Base-by-base conservation (phyloP, 176 grass and related monocot species). In the Oryza longistaminata region DNA sequence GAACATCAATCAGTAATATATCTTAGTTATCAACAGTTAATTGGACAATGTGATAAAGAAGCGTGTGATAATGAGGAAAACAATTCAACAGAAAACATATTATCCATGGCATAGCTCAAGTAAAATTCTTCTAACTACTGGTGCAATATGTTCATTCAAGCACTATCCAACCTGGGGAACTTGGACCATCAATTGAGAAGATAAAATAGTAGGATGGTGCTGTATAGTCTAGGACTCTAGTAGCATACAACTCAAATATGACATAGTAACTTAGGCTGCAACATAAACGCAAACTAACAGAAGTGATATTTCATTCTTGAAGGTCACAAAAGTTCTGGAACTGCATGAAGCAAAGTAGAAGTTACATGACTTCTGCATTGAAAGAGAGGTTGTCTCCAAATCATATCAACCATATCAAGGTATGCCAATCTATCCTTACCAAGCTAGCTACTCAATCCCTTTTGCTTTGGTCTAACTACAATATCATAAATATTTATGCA, bases 1-100 rank as follows among this genome's bases (percentile, higher is more conserved):
- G 31, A 71, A 64, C 42, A 81, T 35, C 66, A 72, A 90, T 48
- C 17, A 62, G 22, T 65, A 27, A 49, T 52, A 66, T 53, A 90
- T 85, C n/a, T 64, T 29, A 66, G 70, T 6, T 71, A 13, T 42
- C 7, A 77, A 62, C 48, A 52, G 14, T 52, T 40, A 40, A 40
- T 40, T 31, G n/a, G 42, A 16, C 22, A 71, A 44, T 35, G 8
- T 13, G 46, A 49, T 11, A 14, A 49, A 50, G 48, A 50, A 15
- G 48, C 12, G 13, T 64, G 53, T 39, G 37, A 86, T 66, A 25
- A 27, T 82, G 26, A 71, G n/a, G 13, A 42, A 2, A 65, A 78
- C 7, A 52, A 33, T 71, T 48, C 35, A 60, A 40, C 25, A 58
- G 15, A 66, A 31, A 69, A 7, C 3, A 44, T 52, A 75, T 12